Percentiles rank a stretch among this genome's conserved stretches.
These are phyloP conservation scores for Golubevia pallescens DNA, from an alignment of 1,284 basidiomycete species.

Conservation along the genomic window DNA sequence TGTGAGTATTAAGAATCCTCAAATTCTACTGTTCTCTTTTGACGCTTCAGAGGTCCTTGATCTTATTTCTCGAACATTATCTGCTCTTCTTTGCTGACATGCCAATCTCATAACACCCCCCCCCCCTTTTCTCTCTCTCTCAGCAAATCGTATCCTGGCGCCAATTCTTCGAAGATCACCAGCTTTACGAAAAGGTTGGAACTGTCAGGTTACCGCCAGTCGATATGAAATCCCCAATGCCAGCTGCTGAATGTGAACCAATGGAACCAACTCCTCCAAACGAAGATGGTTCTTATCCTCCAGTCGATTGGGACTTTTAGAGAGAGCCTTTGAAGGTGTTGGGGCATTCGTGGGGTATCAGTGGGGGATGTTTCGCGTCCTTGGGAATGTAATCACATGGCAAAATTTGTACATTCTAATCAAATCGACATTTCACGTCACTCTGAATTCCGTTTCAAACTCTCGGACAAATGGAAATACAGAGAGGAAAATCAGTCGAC, in stretches of 20 bases:
- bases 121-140: not conserved
- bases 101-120: not conserved
- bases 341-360: too few relatives aligned
- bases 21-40: not conserved
- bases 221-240: slow-evolving; percentile 31
- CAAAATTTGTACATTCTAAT: too few relatives aligned
- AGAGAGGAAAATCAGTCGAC: too few relatives aligned
- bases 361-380: too few relatives aligned
- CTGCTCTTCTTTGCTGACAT: not conserved
- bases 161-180: slow-evolving; percentile 46
- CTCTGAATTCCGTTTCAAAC: too few relatives aligned
- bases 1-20: slow-evolving; percentile 19
- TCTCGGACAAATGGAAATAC: too few relatives aligned
- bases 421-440: too few relatives aligned
- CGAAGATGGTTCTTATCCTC: too few relatives aligned
- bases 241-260: slow-evolving; percentile 25
- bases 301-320: too few relatives aligned
- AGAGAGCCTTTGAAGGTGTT: too few relatives aligned
- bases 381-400: not conserved
- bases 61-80: not conserved
- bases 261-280: not conserved
- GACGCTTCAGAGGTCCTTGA: slow-evolving; percentile 4
- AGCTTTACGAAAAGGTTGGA: slow-evolving; percentile 45
- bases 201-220: slow-evolving; percentile 35
- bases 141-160: slow-evolving; percentile 44